These are phyloP conservation scores for Spongispora temasekensis DNA, from an alignment of 1,284 basidiomycete genomes.

Conservation along the genomic window DNA sequence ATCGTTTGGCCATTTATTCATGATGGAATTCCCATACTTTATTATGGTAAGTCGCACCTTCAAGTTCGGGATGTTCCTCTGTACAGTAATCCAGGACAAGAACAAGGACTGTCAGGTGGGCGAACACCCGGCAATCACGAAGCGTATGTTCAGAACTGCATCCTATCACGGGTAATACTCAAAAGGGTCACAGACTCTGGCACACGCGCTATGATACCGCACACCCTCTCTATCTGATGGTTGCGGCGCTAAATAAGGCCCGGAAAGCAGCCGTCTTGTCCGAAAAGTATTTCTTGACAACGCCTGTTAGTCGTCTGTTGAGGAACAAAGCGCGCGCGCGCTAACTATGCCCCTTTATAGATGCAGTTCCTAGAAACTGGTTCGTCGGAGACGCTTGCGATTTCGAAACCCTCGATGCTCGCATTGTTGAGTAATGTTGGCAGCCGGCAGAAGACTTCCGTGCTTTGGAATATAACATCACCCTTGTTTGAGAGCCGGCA, in stretches of 20 bases:
- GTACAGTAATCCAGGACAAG: slow-evolving; percentile 42
- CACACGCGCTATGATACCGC: slow-evolving; percentile 50
- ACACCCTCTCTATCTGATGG: slow-evolving; percentile 52
- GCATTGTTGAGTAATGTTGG: slow-evolving; percentile 69
- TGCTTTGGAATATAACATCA: slow-evolving; percentile 49
- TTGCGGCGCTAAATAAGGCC: slow-evolving; percentile 59
- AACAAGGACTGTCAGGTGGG: slow-evolving; percentile 61
- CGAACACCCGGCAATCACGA: slow-evolving; percentile 62
- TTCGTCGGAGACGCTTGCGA: slow-evolving; percentile 49
- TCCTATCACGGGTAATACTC: not conserved
- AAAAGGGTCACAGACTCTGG: slow-evolving; percentile 52
- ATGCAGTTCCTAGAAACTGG: slow-evolving; percentile 47
- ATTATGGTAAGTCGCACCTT: slow-evolving; percentile 51
- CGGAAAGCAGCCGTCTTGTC: slow-evolving; percentile 55
- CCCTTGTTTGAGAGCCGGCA: slow-evolving; percentile 48
- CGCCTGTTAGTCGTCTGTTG: slow-evolving; percentile 40
- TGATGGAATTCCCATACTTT: slow-evolving; percentile 67
- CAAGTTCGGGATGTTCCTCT: not conserved
- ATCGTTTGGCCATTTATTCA: slow-evolving; percentile 52
- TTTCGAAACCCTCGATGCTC: slow-evolving; percentile 68
- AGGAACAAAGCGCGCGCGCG: not conserved
- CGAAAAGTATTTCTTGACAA: slow-evolving; percentile 53
- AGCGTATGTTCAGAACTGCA: slow-evolving; percentile 38
- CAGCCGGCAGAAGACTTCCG: slow-evolving; percentile 30
- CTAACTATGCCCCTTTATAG: slow-evolving; percentile 31